Evolutionary conservation across 2,329 filamentous ascomycete genomes (phyloP), one percentile per base, ranked within the genome.

Genomic region (Hymenoscyphus albidus): DNA sequence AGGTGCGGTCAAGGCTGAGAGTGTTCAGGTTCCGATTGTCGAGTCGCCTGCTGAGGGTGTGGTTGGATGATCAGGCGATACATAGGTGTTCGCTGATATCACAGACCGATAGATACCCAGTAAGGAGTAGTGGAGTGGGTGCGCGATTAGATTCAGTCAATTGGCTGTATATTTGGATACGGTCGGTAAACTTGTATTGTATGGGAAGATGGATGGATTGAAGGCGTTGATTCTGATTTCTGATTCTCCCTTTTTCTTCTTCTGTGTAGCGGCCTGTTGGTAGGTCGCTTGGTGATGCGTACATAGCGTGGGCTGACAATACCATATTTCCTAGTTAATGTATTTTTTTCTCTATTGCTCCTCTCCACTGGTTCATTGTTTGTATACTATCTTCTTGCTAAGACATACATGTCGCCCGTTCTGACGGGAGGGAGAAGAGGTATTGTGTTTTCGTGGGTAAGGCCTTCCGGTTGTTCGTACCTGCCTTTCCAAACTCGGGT

Each of bases 241-340:
- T 39, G 32, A 38, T 39, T 9, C 31, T 38, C 3, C 9, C 32
- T n/a, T 27, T 32, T 32, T n/a, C 14, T 32, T 9, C 27, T 57
- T 35, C 9, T 58, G 5, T 58, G 27, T 22, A 40, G 44, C 42
- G 44, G 59, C 14, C n/a, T 14, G 44, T 14, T 12, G 32, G 40
- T 40, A 3, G 22, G 18, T 44, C 4, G 22, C 35, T 22, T n/a
- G 44, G n/a, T 51, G 44, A 12, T 51, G 44, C 44, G 44, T n/a
- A 61, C 60, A 57, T 62, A 62, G 48, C 60, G 60, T 62, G 60
- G 60, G 60, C 60, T 62, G 60, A 62, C 60, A 62, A 62, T 62
- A 62, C 60, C 60, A 57, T 60, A 39, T 57, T 32, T n/a, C 35
- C 35, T 35, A 35, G 35, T 38, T 54, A n/a, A 3, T 61, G 48